A percentile compares a stretch with the other conserved stretches of the same genome.
These are phyloP conservation scores for Ophiostoma sp. DNA, from an alignment of 2,329 filamentous ascomycete species.

Conservation along the genomic window DNA sequence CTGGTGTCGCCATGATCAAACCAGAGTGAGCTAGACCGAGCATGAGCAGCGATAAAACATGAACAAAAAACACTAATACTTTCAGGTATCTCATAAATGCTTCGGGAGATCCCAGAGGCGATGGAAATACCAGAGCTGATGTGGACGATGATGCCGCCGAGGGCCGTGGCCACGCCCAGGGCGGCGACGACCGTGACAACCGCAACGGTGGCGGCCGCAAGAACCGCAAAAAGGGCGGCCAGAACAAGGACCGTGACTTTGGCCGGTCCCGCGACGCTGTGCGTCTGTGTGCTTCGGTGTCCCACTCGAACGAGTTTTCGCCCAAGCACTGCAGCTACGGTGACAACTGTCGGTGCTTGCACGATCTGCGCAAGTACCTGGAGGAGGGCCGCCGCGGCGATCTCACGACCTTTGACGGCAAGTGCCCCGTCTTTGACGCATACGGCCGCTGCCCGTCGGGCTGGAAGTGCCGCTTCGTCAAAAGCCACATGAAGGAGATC, in stretches of 20 bases:
- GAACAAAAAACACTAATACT: neutral
- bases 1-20: slow-evolving; percentile 66
- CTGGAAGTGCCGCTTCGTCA: slow-evolving; percentile 91
- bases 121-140: slow-evolving; percentile 24
- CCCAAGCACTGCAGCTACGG: slow-evolving; percentile 71
- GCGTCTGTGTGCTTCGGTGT: slow-evolving; percentile 69
- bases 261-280: slow-evolving; percentile 73
- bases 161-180: slow-evolving; percentile 28
- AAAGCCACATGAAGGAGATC: slow-evolving; percentile 78
- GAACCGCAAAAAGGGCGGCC: slow-evolving; percentile 51
- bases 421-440: slow-evolving; percentile 75
- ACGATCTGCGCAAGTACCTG: slow-evolving; percentile 82
- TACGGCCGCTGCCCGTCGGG: slow-evolving; percentile 74
- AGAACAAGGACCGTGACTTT: slow-evolving; percentile 79
- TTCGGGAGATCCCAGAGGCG: slow-evolving; percentile 1
- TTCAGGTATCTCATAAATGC: slow-evolving; percentile 39
- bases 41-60: neutral
- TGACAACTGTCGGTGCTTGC: slow-evolving; percentile 72
- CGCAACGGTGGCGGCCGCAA: slow-evolving; percentile 31
- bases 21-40: slow-evolving; percentile 53
- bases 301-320: slow-evolving; percentile 71
- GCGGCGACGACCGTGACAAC: slow-evolving; percentile 26
- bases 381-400: slow-evolving; percentile 75
- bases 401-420: slow-evolving; percentile 65
- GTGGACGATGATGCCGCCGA: slow-evolving; percentile 48